phyloP scores from a whole-genome alignment of 495 filamentous ascomycete species.

The Penicillium subrubescens region DNA sequence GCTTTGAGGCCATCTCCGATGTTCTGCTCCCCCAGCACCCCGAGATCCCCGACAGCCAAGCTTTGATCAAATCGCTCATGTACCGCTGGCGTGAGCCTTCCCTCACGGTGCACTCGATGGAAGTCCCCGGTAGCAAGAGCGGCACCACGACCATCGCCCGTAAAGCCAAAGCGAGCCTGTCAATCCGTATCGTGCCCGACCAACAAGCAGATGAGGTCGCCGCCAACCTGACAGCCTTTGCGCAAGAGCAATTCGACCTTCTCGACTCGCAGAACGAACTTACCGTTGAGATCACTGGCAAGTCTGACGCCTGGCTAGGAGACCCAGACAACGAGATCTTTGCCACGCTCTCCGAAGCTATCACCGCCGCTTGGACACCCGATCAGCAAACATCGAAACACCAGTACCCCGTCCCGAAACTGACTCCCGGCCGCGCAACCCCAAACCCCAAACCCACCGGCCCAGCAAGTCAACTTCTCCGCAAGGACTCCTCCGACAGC shows the following conservation, averaged over 20 bases:
- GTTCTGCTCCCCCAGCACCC: constrained; percentile 73
- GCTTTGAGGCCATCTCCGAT: constrained; percentile 81
- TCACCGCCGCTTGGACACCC: constrained; percentile 75
- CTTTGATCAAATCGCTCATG: constrained; percentile 78
- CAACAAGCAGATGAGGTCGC: constrained; percentile 80
- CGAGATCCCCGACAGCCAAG: constrained; percentile 63
- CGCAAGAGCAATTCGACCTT: constrained; percentile 68
- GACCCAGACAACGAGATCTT: constrained; percentile 91
- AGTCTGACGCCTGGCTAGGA: constrained; percentile 94
- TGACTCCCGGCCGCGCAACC: constrained; percentile 16
- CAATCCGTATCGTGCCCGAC: constrained; percentile 89
- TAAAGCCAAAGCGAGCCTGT: constrained; percentile 80
- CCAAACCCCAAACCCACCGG: constrained; percentile 17
- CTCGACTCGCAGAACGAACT: constrained; percentile 80
- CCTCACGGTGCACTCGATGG: constrained; percentile 88
- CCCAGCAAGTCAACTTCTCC: constrained; percentile 26
- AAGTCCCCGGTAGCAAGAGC: constrained; percentile 59
- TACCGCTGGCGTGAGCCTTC: constrained; percentile 95
- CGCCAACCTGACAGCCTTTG: constrained; percentile 61
- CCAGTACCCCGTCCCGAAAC: constrained; percentile 33
- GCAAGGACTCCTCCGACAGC: constrained; percentile 48
- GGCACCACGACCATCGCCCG: constrained; percentile 88
- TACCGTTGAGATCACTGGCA: constrained; percentile 81
- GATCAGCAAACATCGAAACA: constrained; percentile 32
- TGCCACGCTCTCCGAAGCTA: constrained; percentile 80